Evolutionary conservation across 129 eudicot genomes (phyloP).

Genomic region (Lonicera japonica): DNA sequence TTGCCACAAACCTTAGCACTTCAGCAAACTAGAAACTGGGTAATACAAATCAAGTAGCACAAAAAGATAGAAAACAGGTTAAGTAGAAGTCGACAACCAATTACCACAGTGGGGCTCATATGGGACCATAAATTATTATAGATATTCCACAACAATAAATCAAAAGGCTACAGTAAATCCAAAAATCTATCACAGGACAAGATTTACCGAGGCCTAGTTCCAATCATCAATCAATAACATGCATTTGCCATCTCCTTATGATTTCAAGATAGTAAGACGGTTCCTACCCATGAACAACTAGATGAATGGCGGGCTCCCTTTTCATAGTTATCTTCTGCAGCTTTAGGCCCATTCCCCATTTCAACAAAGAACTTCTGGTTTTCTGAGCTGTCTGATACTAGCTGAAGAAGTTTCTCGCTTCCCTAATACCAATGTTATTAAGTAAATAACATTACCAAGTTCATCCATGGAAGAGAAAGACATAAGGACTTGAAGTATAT

Average conservation of each 20-base stretch:
- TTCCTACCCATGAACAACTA: conserved; percentile 46
- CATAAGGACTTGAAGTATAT: not conserved
- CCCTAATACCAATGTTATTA: conserved; percentile 39
- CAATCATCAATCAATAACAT: not conserved
- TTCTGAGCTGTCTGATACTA: conserved; percentile 61
- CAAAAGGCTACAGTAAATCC: not conserved
- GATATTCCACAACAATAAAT: not conserved
- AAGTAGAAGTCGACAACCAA: not conserved
- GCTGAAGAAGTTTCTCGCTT: conserved; percentile 81
- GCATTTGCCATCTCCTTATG: not conserved
- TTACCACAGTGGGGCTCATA: not conserved
- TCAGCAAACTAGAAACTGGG: not conserved
- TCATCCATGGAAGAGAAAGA: too few relatives aligned
- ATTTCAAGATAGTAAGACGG: not conserved
- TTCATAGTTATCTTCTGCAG: conserved; percentile 11
- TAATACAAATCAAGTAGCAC: not conserved
- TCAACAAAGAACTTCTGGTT: conserved; percentile 16
- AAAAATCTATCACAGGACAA: not conserved
- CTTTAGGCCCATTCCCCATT: conserved; percentile 15
- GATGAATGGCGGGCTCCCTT: conserved; percentile 15
- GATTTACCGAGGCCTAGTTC: not conserved
- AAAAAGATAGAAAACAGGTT: not conserved
- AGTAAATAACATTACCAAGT: not conserved
- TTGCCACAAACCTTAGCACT: not conserved
- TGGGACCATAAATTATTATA: not conserved